Evolutionary conservation across 768 basidiomycete genomes (phyloP).

Genomic region (Hydnomerulius pinastri): DNA sequence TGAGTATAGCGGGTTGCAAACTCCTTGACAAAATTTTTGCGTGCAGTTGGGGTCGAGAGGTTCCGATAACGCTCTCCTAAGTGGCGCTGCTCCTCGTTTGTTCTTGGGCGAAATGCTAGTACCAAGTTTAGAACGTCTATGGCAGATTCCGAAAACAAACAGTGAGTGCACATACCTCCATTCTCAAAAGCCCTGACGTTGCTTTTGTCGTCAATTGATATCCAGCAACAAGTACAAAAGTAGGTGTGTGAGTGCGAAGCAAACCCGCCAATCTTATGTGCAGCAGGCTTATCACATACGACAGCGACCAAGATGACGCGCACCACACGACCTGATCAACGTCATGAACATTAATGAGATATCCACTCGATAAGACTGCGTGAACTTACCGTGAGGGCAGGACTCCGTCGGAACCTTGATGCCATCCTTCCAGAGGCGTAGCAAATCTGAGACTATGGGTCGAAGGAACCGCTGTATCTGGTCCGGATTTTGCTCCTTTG

Average conservation of each 20-base stretch:
- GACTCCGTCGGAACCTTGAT: constrained; percentile 21
- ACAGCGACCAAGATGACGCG: constrained; percentile 35
- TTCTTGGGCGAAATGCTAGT: constrained; percentile 10
- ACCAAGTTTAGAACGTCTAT: background rate
- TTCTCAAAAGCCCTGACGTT: no score
- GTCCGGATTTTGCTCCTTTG: constrained; percentile 28
- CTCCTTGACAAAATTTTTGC: constrained; percentile 15
- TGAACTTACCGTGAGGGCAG: constrained; percentile 24
- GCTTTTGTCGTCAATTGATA: no score
- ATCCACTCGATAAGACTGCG: no score
- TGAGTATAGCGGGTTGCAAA: constrained; percentile 25
- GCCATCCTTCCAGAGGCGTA: constrained; percentile 25
- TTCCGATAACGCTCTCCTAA: constrained; percentile 8
- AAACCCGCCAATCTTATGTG: constrained; percentile 35
- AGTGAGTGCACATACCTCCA: no score
- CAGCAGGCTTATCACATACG: constrained; percentile 41
- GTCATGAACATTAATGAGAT: no score
- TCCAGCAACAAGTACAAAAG: constrained; percentile 39
- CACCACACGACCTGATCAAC: constrained; percentile 21
- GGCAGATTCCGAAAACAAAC: no score
- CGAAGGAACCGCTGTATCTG: constrained; percentile 28
- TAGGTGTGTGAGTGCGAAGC: constrained; percentile 32
- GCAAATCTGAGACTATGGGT: constrained; percentile 28
- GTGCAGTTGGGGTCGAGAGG: background rate
- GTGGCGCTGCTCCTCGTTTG: constrained; percentile 12